Conservation (phyloP, 805 yeast species). For the Wickerhamomyces alni region DNA sequence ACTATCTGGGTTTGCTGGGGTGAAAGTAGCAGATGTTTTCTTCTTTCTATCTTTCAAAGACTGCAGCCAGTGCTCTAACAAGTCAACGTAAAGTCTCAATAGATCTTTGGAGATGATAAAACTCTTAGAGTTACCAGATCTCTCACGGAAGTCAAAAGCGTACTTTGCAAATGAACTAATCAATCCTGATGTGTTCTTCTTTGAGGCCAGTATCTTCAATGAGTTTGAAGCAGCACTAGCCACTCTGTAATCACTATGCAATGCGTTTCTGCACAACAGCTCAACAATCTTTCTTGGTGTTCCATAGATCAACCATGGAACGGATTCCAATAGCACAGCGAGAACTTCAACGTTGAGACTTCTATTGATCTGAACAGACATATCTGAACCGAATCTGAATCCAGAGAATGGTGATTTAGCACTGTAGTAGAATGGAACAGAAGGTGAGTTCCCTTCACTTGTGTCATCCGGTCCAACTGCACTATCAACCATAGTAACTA, state of each 20-base stretch:
- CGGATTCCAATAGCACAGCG: constrained; percentile 60
- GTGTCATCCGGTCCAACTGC: constrained; percentile 42
- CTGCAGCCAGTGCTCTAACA: constrained; percentile 77
- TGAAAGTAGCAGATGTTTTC: constrained; percentile 6
- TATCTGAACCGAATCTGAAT: constrained; percentile 37
- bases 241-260: constrained; percentile 59
- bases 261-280: constrained; percentile 67
- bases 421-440: constrained; percentile 29
- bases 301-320: constrained; percentile 65
- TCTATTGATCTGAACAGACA: constrained; percentile 28
- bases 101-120: constrained; percentile 56
- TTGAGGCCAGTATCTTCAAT: constrained; percentile 58
- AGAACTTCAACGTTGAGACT: constrained; percentile 52
- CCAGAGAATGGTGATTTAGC: constrained; percentile 29
- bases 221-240: constrained; percentile 59
- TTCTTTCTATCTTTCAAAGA: constrained; percentile 41
- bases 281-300: constrained; percentile 67
- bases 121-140: constrained; percentile 51
- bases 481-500: constrained; percentile 56
- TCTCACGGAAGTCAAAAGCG: constrained; percentile 76
- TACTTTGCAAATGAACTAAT: constrained; percentile 72
- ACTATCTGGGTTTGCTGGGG: constrained; percentile 6
- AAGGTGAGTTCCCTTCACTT: constrained; percentile 20
- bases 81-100: constrained; percentile 67
- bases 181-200: constrained; percentile 61